These are phyloP conservation scores for Bruguiera parviflora DNA, from an alignment of 345 rosid genomes.

Conservation along the genomic window DNA sequence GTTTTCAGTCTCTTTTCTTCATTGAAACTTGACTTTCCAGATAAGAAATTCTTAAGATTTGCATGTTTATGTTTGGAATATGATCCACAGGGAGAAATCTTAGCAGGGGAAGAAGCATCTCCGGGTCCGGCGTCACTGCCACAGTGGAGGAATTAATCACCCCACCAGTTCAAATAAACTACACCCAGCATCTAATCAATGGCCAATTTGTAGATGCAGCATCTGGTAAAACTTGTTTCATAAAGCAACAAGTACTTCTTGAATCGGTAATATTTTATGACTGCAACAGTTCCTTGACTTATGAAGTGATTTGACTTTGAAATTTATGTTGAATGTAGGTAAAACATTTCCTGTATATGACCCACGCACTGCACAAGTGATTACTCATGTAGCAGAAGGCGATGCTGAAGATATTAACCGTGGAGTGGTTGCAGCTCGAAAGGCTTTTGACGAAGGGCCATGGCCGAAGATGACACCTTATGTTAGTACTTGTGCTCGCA, in stretches of 20 bases:
- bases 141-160: constrained; percentile 48
- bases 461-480: constrained; percentile 94
- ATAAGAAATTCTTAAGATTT: background rate
- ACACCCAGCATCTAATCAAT: constrained; percentile 60
- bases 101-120: constrained; percentile 27
- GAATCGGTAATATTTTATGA: background rate
- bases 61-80: background rate
- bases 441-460: constrained; percentile 95
- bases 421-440: constrained; percentile 87
- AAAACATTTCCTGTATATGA: constrained; percentile 77
- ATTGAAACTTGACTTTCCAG: no score
- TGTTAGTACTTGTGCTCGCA: constrained; percentile 37
- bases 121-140: constrained; percentile 32
- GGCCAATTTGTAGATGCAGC: constrained; percentile 79
- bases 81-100: constrained; percentile 39
- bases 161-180: constrained; percentile 55
- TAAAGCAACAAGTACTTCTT: no score
- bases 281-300: background rate
- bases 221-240: constrained; percentile 42
- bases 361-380: constrained; percentile 81
- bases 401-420: constrained; percentile 77
- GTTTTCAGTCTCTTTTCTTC: no score
- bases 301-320: constrained; percentile 12
- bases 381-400: constrained; percentile 88
- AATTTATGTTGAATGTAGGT: constrained; percentile 30